Base-by-base conservation (phyloP, 352 stramenopile genomes). In the Globisporangium mamillatum region DNA sequence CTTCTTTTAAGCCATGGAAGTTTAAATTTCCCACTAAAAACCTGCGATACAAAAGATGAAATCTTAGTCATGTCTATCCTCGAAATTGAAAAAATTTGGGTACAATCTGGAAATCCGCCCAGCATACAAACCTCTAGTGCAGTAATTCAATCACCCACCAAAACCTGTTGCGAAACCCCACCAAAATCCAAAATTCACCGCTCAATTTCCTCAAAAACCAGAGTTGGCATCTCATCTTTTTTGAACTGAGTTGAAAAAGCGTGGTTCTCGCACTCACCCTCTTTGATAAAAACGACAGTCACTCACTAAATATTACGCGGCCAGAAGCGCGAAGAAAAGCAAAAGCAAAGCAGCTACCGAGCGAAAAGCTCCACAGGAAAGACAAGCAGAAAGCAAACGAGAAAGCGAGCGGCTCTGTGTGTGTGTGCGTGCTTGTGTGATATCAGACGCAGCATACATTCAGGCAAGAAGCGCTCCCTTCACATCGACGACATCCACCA, bases 401-500 rank as follows among this genome's bases (percentile, higher is more conserved):
- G 50, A 56, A 25, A 16, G 22, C 50, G 12, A 27, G 22, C 50
- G 22, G 50, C 3, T 56, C 50, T 56, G 50, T 56, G 50, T 6
- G 1, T 60, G 60, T 24, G 53, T 3, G 3, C 3, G 44, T 22
- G 44, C 14, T 16, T 20, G 41, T 50, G 14, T 14, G 54, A 52
- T n/a, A 60, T 4, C 18, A 61, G 20, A 61, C 32, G 41, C 46
- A 63, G 34, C 32, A 18, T 55, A 38, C 38, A 41, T 36, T 38
- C 36, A 29, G 24, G 36, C 50, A 22, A 22, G 44, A 24, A 24
- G 44, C 44, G 44, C 44, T 52, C 24, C 44, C 44, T 52, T 52
- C 18, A 52, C 44, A 52, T 52, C 44, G 18, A 24, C 48, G 50
- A 2, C 41, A 62, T 48, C 22, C 50, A 68, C 74, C 74, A 85